phyloP scores from a whole-genome alignment of 1,284 basidiomycete species.

The Tausonia pullulans region DNA sequence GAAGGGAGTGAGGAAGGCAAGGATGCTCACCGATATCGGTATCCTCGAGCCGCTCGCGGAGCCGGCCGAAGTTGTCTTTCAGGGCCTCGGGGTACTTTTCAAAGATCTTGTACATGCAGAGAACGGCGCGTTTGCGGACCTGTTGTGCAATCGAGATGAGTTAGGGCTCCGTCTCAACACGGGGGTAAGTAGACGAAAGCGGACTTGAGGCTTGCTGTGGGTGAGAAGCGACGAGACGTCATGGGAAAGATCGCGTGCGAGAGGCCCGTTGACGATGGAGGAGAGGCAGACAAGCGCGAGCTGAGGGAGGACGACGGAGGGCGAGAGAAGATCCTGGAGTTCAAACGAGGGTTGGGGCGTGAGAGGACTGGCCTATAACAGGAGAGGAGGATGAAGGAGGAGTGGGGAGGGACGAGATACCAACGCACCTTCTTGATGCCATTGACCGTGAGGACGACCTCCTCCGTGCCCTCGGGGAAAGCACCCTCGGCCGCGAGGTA shows the following conservation, averaged over 20 bases:
- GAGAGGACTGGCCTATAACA: slow-evolving; percentile 9
- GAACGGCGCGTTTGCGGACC: slow-evolving; percentile 78
- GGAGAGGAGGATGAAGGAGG: slow-evolving; percentile 14
- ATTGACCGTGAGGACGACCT: slow-evolving; percentile 95
- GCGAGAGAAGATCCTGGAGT: slow-evolving; percentile 65
- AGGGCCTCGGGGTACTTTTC: slow-evolving; percentile 67
- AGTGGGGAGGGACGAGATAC: slow-evolving; percentile 11
- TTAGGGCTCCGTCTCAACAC: background rate
- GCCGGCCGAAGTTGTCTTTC: slow-evolving; percentile 50
- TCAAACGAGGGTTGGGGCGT: background rate
- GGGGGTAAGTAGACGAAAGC: background rate
- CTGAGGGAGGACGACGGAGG: slow-evolving; percentile 58
- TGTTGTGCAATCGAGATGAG: background rate
- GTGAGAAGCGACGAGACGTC: slow-evolving; percentile 82
- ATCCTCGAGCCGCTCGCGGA: slow-evolving; percentile 80
- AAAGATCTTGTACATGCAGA: slow-evolving; percentile 67
- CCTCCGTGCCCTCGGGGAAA: slow-evolving; percentile 88
- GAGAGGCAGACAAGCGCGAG: slow-evolving; percentile 78
- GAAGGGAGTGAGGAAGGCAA: slow-evolving; percentile 1
- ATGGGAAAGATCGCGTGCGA: slow-evolving; percentile 75
- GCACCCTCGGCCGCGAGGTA: slow-evolving; percentile 91
- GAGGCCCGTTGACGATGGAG: slow-evolving; percentile 74
- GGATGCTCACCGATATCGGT: slow-evolving; percentile 42
- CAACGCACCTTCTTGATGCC: slow-evolving; percentile 81
- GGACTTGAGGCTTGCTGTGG: slow-evolving; percentile 63